These are phyloP conservation scores for Trichoderma sp. DNA, from an alignment of 2,329 filamentous ascomycete genomes.

Conservation along the genomic window DNA sequence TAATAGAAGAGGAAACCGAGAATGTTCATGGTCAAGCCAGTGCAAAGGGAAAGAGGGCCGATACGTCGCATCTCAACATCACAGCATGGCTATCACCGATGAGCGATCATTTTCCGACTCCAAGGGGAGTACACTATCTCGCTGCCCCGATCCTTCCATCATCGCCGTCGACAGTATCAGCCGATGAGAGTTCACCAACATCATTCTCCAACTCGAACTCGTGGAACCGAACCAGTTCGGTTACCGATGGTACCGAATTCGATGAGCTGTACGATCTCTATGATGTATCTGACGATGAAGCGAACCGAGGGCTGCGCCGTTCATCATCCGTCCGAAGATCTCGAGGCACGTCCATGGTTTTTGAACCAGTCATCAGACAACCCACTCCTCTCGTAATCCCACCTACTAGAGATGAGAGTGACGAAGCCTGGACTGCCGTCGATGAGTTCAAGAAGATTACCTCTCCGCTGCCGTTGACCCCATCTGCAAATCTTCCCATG, in stretches of 20 bases:
- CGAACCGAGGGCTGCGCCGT: conserved; percentile 28
- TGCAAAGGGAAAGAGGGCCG: conserved; percentile 29
- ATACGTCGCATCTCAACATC: conserved; percentile 51
- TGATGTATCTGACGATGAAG: conserved; percentile 65
- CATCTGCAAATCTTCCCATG: conserved; percentile 69
- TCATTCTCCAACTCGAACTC: conserved; percentile 57
- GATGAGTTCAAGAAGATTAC: conserved; percentile 50
- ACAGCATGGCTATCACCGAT: conserved; percentile 60
- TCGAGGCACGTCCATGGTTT: conserved; percentile 36
- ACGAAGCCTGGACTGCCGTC: conserved; percentile 47
- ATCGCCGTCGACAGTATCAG: conserved; percentile 58
- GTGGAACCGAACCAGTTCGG: conserved; percentile 64
- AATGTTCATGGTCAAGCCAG: conserved; percentile 33
- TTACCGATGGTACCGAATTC: conserved; percentile 71
- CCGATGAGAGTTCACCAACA: conserved; percentile 55
- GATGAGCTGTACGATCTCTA: conserved; percentile 88
- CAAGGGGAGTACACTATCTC: conserved; percentile 66
- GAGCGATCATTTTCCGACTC: conserved; percentile 70
- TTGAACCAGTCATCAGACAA: conserved; percentile 40
- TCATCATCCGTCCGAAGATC: conserved; percentile 42
- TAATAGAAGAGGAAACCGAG: conserved; percentile 60
- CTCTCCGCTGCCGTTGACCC: conserved; percentile 64
- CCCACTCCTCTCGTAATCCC: conserved; percentile 55
- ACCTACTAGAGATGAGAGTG: conserved; percentile 35
- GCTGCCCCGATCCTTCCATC: conserved; percentile 63